Conservation (phyloP, 306 rosid genomes). For the Coriaria nepalensis region DNA sequence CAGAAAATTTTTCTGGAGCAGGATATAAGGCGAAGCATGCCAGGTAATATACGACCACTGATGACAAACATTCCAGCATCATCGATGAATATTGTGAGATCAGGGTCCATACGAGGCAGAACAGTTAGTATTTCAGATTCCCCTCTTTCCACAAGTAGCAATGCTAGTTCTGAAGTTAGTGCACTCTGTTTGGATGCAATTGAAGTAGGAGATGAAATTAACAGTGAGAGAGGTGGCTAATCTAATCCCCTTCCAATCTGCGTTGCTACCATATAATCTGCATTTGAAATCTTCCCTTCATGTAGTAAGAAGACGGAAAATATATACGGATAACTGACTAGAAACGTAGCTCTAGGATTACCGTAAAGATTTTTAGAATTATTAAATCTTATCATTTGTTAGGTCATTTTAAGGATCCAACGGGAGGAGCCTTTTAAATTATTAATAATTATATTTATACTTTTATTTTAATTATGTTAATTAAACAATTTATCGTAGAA, state of each 20-base stretch:
- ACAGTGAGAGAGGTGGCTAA: slow-evolving; percentile 57
- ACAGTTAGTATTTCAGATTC: slow-evolving; percentile 73
- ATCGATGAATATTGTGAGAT: slow-evolving; percentile 85
- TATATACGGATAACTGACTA: slow-evolving; percentile 31
- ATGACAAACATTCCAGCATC: slow-evolving; percentile 98
- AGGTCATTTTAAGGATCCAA: too few species aligned
- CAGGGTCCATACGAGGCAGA: slow-evolving; percentile 75
- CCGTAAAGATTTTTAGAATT: slow-evolving; percentile 41
- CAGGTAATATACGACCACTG: slow-evolving; percentile 73
- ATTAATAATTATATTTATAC: too few species aligned
- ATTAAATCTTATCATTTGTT: slow-evolving; percentile 23
- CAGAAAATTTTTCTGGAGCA: slow-evolving; percentile 13
- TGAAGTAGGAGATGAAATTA: slow-evolving; percentile 64
- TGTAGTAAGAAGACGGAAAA: slow-evolving; percentile 15
- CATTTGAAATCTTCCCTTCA: slow-evolving; percentile 9
- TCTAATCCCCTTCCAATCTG: slow-evolving; percentile 7
- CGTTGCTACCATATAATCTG: slow-evolving; percentile 14
- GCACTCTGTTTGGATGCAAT: slow-evolving; percentile 60
- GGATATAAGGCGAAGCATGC: slow-evolving; percentile 90
- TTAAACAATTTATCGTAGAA: too few species aligned
- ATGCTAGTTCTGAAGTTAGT: slow-evolving; percentile 87
- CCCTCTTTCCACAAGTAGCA: slow-evolving; percentile 90
- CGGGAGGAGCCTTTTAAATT: too few species aligned
- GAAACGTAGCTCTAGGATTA: slow-evolving; percentile 27
- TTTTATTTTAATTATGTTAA: too few species aligned